phyloP scores from a whole-genome alignment of 805 yeast species.

The Pichia ethanolica region DNA sequence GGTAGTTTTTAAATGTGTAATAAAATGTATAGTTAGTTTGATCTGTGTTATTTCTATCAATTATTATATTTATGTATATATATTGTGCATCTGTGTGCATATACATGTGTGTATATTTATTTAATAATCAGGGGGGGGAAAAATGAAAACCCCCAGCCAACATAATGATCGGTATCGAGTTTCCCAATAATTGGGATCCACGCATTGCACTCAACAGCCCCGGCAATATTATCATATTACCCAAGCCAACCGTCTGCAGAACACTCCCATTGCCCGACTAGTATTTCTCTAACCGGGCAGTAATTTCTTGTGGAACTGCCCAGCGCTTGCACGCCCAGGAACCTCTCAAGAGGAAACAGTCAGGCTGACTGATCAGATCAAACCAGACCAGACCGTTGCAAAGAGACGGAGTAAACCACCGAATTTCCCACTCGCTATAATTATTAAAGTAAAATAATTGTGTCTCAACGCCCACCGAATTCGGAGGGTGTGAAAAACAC shows the following conservation, averaged over 20 bases:
- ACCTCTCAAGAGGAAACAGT: constrained; percentile 28
- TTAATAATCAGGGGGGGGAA: neutral
- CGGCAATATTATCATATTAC: neutral
- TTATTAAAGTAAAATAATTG: too few relatives aligned
- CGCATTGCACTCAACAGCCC: constrained; percentile 34
- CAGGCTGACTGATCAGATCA: constrained; percentile 17
- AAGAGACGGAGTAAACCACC: constrained; percentile 28
- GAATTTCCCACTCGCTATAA: constrained; percentile 34
- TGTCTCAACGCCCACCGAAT: neutral
- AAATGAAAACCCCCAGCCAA: constrained; percentile 5
- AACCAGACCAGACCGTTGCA: too few relatives aligned
- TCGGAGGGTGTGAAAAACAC: constrained; percentile 4
- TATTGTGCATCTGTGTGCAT: too few relatives aligned
- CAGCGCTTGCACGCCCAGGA: constrained; percentile 33
- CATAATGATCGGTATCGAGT: constrained; percentile 36
- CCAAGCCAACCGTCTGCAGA: constrained; percentile 32
- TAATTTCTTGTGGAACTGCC: constrained; percentile 32
- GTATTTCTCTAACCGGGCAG: neutral
- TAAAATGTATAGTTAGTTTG: neutral
- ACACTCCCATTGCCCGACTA: constrained; percentile 27
- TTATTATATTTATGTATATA: too few relatives aligned
- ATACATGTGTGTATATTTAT: neutral
- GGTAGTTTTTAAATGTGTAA: neutral
- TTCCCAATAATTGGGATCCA: constrained; percentile 26
- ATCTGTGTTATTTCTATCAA: too few relatives aligned